phyloP scores from a whole-genome alignment of 176 grass and related monocot genomes.

The Juncus effusus region DNA sequence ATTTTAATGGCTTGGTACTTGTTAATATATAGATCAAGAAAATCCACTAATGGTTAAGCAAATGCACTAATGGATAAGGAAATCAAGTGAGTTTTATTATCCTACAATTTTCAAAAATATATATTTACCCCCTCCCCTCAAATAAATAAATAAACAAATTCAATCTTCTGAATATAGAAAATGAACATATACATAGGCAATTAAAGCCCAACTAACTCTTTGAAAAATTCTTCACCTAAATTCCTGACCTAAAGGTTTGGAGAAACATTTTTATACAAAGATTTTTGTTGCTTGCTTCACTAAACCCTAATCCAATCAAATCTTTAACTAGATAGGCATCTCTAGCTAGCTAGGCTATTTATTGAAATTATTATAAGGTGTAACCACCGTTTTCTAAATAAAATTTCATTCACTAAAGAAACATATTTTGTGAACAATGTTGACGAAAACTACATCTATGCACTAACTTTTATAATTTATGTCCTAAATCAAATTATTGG shows the following conservation, averaged over 20 bases:
- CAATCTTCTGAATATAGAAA: background rate
- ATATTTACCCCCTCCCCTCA: too few relatives aligned
- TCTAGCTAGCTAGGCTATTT: background rate
- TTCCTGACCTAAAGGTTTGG: conserved; percentile 16
- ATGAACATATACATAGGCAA: background rate
- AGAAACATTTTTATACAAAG: conserved; percentile 12
- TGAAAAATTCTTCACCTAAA: conserved; percentile 18
- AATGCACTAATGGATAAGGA: too few relatives aligned
- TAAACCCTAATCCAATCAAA: conserved; percentile 20
- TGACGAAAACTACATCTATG: too few relatives aligned
- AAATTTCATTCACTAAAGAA: background rate
- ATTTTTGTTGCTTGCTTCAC: conserved; percentile 18
- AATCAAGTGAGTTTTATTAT: too few relatives aligned
- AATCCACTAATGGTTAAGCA: too few relatives aligned
- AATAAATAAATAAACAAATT: too few relatives aligned
- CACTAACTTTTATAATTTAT: too few relatives aligned
- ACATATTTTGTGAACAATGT: background rate
- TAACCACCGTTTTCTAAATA: background rate
- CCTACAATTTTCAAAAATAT: too few relatives aligned
- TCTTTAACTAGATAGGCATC: background rate
- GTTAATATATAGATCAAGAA: too few relatives aligned
- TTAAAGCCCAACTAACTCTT: conserved; percentile 22
- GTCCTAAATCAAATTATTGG: too few relatives aligned
- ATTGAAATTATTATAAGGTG: background rate
- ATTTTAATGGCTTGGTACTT: too few relatives aligned